These are phyloP conservation scores for Diversispora epigaea DNA, from an alignment of 192 early-diverging fungal genomes.

Conservation along the genomic window DNA sequence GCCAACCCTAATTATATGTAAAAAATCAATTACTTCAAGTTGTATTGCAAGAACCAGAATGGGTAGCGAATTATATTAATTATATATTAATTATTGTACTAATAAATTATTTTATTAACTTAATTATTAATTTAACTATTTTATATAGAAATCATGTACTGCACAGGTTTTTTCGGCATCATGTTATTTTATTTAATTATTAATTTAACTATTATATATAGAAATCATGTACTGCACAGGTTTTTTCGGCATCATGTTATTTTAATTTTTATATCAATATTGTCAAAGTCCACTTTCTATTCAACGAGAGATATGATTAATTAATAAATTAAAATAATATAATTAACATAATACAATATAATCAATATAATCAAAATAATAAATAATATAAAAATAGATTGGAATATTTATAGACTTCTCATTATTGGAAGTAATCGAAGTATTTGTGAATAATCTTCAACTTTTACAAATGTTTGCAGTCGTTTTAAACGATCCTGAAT, in stretches of 20 bases:
- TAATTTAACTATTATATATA: too few relatives aligned
- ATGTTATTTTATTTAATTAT: neutral
- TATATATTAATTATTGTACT: neutral
- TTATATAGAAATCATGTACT: constrained; percentile 60
- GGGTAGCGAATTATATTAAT: constrained; percentile 30
- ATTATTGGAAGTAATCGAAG: constrained; percentile 84
- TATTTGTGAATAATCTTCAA: constrained; percentile 60
- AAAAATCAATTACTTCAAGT: constrained; percentile 69
- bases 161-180: too few relatives aligned
- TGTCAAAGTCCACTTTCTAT: constrained; percentile 67
- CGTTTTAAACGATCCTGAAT: constrained; percentile 80
- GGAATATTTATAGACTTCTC: constrained; percentile 84
- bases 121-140: too few relatives aligned
- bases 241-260: constrained; percentile 80
- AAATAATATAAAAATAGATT: constrained; percentile 44
- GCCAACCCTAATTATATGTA: constrained; percentile 54
- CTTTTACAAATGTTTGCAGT: constrained; percentile 74
- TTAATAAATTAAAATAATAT: constrained; percentile 20
- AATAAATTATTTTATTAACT: neutral
- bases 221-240: constrained; percentile 71
- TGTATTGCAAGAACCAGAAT: constrained; percentile 72
- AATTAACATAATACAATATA: neutral
- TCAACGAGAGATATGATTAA: constrained; percentile 66
- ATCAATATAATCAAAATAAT: too few relatives aligned
- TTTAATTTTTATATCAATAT: constrained; percentile 77